A percentile compares a stretch with the other conserved stretches of the same genome.
Conservation (phyloP, 768 basidiomycete genomes). For the Paxillus ammoniavirescens region DNA sequence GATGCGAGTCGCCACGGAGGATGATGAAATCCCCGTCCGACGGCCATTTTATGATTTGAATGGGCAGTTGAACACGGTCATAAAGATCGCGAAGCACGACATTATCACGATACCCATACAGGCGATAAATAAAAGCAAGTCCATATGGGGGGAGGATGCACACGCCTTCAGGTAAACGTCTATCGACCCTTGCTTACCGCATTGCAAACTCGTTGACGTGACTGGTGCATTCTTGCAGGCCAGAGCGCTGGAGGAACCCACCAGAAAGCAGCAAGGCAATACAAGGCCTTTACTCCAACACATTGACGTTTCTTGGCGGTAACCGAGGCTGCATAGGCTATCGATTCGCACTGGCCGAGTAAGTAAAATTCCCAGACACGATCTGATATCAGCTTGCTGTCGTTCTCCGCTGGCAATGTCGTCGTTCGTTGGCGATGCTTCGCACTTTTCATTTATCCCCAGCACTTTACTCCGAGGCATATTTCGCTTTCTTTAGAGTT, state of each 20-base stretch:
- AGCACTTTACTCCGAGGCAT: constrained; percentile 9
- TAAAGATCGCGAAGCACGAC: constrained; percentile 47
- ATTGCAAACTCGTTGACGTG: constrained; percentile 18
- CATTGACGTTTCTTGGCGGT: constrained; percentile 57
- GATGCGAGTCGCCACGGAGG: constrained; percentile 49
- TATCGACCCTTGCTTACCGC: constrained; percentile 22
- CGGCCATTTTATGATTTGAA: constrained; percentile 31
- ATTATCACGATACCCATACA: constrained; percentile 59
- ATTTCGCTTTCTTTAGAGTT: constrained; percentile 24
- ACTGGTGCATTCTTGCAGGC: constrained; percentile 32
- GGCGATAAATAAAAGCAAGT: constrained; percentile 53
- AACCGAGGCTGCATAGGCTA: constrained; percentile 62
- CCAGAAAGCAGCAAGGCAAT: constrained; percentile 37
- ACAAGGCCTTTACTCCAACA: constrained; percentile 53
- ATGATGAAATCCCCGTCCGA: constrained; percentile 53
- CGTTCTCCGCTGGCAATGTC: constrained; percentile 9
- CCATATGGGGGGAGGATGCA: constrained; percentile 69
- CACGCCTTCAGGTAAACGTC: constrained; percentile 49
- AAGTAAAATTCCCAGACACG: constrained; percentile 27
- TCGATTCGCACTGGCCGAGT: constrained; percentile 61
- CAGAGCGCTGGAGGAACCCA: constrained; percentile 51
- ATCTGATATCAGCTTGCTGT: background rate
- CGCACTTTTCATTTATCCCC: constrained; percentile 3
- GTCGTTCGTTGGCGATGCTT: constrained; percentile 7
- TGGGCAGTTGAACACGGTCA: constrained; percentile 29